Evolutionary conservation across 805 yeast genomes (phyloP), one percentile per base, ranked within the genome.

Genomic region (Jamesozyma lodderae): DNA sequence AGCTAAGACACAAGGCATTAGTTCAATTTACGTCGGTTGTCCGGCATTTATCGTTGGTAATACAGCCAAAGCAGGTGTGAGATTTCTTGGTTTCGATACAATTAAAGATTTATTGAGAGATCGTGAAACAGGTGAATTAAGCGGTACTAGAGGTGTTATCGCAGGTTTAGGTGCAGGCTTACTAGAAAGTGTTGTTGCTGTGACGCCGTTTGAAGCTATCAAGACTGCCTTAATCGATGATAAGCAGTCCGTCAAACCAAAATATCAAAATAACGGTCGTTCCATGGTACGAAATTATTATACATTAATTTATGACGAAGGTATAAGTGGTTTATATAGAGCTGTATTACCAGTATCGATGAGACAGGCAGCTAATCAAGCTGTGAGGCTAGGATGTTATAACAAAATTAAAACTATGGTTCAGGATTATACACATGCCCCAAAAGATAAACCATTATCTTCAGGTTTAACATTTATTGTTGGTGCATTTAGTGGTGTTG

Each of bases 91-190:
- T 2, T 90, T 85, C 53, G 98, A 92, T 58, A 70, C 81, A 14
- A 82, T 92, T 60, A 88, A 87, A 59, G 70, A 76, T 37, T 48
- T 81, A 23, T 67, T 90, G 40, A 75, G 79, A 21, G 97, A 92
- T 59, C 77, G 77, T 49, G 73, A 83, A 45, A 56, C 62, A 4
- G 97, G 97, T 6, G 82, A 85, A 60, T 64, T 92, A 35, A 77
- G 92, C 25, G 95, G 95, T 3, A 79, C 92, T 6, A 64, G 95
- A 53, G 97, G 97, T 48, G 94, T 88, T 5, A 42, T 90, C 23
- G 98, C 98, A 1, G 98, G 98, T n/a, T 67, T 92, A 31, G 96
- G 97, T 34, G 98, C 98, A 2, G 98, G 98, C 26, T 72, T 88
- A 32, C 62, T 90, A 43, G 98, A 90, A 59, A 81, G 94, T 41